Evolutionary conservation across 2,329 filamentous ascomycete species (phyloP), one percentile per base, ranked within the genome.

Genomic region (Ceratocystis albifundus): DNA sequence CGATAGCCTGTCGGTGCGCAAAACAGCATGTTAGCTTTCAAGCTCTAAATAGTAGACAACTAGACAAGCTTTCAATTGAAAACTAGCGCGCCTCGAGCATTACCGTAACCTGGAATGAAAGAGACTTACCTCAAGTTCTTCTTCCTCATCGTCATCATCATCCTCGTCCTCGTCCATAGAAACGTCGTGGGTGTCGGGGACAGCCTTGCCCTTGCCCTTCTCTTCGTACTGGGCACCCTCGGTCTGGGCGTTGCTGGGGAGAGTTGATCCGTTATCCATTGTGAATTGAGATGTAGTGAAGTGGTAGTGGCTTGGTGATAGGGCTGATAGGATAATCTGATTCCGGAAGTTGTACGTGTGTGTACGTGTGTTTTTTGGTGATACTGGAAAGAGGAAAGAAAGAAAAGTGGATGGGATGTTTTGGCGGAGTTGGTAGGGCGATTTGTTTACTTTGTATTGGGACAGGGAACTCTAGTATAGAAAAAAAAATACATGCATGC

Each of bases 141-240:
- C 88, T 50, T 92, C 88, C 17, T 88, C 85, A 61, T 84, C 86
- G 2, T 89, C 82, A 8, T 63, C 67, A 25, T 87, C 87, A 36
- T 89, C 88, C 1, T 90, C 84, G 41, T 88, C 88, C 71, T 90
- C 88, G 57, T 87, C 88, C 83, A 90, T 88, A 73, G 81, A 81
- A 73, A 84, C 77, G 71, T 88, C 84, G 70, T 85, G 76, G 65
- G 76, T 75, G 65, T 76, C 75, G 64, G 76, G 74, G 62, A 84
- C 82, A 50, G 78, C 86, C 81, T 96, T 96, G 79, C 90, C 90
- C 82, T 96, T 96, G 77, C 89, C 90, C 72, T 96, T 96, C 76
- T 80, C 78, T 72, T 84, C 80, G 69, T 82, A 74, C 69, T 75
- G 73, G 71, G 74, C 71, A 70, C 72, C 74, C 69, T 75, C 74